Conservation (phyloP, 257 asterid species). For the Fraxinus pennsylvanica region DNA sequence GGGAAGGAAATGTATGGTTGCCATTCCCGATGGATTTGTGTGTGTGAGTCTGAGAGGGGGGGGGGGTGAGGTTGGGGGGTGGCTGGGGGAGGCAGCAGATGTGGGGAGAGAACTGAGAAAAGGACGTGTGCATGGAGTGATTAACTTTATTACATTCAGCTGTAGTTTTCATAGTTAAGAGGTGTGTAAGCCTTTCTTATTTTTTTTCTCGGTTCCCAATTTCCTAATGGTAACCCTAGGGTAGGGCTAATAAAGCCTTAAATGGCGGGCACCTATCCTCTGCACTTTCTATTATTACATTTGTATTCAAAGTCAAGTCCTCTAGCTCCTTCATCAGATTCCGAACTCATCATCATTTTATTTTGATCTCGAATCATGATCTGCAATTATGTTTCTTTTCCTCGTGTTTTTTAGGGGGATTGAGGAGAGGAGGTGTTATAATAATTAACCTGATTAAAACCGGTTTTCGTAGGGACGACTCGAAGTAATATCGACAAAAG, state of each 20-base stretch:
- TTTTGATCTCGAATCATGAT: neutral
- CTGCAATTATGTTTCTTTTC: neutral
- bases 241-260: constrained; percentile 57
- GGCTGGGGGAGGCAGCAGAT: constrained; percentile 61
- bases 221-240: constrained; percentile 18
- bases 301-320: constrained; percentile 29
- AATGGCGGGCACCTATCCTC: constrained; percentile 84
- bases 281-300: constrained; percentile 40
- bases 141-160: constrained; percentile 85
- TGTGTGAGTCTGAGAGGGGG: neutral
- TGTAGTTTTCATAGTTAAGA: constrained; percentile 81
- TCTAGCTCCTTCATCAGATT: constrained; percentile 20
- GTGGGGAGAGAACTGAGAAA: constrained; percentile 76
- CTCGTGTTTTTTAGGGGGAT: neutral
- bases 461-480: too few relatives aligned
- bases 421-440: neutral
- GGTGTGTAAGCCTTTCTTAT: constrained; percentile 22
- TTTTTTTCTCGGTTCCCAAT: constrained; percentile 38
- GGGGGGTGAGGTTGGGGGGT: constrained; percentile 22
- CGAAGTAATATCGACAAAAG: too few relatives aligned
- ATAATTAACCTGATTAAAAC: neutral
- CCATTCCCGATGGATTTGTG: constrained; percentile 59
- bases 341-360: neutral
- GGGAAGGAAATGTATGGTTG: constrained; percentile 54
- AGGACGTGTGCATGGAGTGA: constrained; percentile 80